Conservation (phyloP, 345 rosid genomes). For the Excoecaria cochinchinensis region DNA sequence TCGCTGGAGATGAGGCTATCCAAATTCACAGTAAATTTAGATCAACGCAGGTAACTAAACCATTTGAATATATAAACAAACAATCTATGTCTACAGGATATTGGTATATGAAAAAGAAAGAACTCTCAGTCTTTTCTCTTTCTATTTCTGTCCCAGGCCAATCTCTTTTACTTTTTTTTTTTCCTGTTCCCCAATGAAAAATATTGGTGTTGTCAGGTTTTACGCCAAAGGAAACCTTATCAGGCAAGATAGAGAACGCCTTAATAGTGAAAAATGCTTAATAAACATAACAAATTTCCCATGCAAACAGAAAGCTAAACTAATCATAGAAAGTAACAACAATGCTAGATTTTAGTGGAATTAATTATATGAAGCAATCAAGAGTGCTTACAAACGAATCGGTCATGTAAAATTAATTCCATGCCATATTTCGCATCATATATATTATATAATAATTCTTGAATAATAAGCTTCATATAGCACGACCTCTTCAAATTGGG, state of each 20-base stretch:
- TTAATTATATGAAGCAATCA: neutral
- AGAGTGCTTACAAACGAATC: neutral
- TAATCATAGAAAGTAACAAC: neutral
- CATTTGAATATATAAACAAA: neutral
- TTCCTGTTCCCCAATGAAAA: neutral
- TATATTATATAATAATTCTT: neutral
- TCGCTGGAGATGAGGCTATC: conserved; percentile 88
- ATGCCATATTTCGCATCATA: neutral
- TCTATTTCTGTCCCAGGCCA: no score
- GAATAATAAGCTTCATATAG: neutral
- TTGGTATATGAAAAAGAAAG: neutral
- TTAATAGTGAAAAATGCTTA: neutral
- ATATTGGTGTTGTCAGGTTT: neutral
- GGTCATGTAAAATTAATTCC: neutral
- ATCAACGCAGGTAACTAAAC: conserved; percentile 25
- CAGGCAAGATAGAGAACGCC: neutral
- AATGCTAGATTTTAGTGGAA: neutral
- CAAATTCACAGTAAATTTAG: conserved; percentile 28
- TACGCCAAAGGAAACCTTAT: neutral
- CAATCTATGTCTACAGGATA: conserved; percentile 1
- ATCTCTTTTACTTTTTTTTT: neutral
- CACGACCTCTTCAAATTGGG: neutral
- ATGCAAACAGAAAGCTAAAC: no score
- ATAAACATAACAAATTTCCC: neutral
- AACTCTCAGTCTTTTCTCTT: neutral